Base-by-base conservation (phyloP, 306 rosid genomes). In the Rubus parviflorus region DNA sequence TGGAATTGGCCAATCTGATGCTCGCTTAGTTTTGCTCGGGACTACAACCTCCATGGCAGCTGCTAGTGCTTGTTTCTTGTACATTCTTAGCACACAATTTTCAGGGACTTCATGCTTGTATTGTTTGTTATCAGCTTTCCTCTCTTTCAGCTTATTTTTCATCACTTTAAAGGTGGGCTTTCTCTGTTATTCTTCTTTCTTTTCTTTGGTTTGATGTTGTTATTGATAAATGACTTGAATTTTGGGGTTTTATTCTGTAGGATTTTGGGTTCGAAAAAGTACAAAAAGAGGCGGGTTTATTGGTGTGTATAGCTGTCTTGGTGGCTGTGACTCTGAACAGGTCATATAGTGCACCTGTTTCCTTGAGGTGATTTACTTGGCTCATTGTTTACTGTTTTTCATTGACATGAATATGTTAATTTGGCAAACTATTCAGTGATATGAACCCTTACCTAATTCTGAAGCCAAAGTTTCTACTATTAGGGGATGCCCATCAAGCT, bases 41-140 rank as follows among this genome's bases (percentile, higher is more conserved):
- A 80, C 51, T 77, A 87, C 91, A 47, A 83, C 93, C 47, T 95
- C 99, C 22, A 91, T 95, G 97, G 99, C 96, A 11, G 81, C 91
- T 85, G 89, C 99, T 30, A 92, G 97, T 88, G 90, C 89, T 2
- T 92, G 84, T 74, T 90, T 95, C 71, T 69, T 95, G 75, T 95
- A 88, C 90, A 85, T 91, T 83, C 83, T 95, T n/a, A 76, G 84
- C 79, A 83, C 97, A 0, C 52, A 76, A 16, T 88, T 92, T 81
- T 56, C 94, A 0, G 91, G 87, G 37, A 86, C 91, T 19, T 83
- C 97, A 40, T 95, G 97, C 77, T 73, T 88, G 1, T 95, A 95
- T 75, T 92, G 97, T 45, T 80, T 92, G 73, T 47, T 89, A 30
- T 95, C 97, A 1, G 98, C 87, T 64, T 54, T 92, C 60, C 81